A percentile compares a stretch with the other conserved stretches of the same genome.
Evolutionary conservation across 495 filamentous ascomycete species (phyloP).

Genomic region (Geopyxis carbonaria): DNA sequence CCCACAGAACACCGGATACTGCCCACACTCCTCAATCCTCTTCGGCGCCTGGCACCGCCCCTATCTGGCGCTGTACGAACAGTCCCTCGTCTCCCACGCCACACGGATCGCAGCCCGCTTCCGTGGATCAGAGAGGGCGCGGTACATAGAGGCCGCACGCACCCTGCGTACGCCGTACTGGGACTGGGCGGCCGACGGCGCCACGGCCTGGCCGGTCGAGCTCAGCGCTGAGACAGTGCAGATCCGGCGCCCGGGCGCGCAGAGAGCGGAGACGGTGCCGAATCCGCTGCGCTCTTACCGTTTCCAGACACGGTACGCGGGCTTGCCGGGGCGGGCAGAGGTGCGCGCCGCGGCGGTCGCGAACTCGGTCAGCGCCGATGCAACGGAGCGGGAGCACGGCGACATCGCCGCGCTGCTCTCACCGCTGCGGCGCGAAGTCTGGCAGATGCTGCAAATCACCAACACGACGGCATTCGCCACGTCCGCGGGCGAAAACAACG

Average conservation of each 20-base stretch:
- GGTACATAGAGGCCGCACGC: slow-evolving; percentile 17
- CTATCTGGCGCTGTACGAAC: slow-evolving; percentile 46
- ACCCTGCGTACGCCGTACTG: slow-evolving; percentile 20
- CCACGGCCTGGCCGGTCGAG: slow-evolving; percentile 8
- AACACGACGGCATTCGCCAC: no score
- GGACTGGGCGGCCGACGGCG: slow-evolving; percentile 18
- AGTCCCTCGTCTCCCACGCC: slow-evolving; percentile 12
- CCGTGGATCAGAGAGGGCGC: slow-evolving; percentile 13
- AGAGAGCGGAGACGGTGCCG: slow-evolving; percentile 8
- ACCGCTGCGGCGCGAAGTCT: no score
- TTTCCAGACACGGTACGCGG: no score
- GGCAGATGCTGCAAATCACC: no score
- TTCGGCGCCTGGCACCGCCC: slow-evolving; percentile 54
- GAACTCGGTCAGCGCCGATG: no score
- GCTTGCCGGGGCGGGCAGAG: no score
- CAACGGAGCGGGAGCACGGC: slow-evolving; percentile 47
- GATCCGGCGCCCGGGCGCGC: neutral
- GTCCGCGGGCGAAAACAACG: slow-evolving; percentile 41
- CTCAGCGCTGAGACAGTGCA: slow-evolving; percentile 4
- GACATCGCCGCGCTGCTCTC: slow-evolving; percentile 63
- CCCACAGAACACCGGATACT: no score
- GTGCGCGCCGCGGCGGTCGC: no score
- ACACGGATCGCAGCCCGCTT: slow-evolving; percentile 10
- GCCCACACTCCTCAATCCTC: slow-evolving; percentile 45
- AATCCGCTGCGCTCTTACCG: slow-evolving; percentile 48